Evolutionary conservation across 257 asterid genomes (phyloP), one percentile per base, ranked within the genome.

Genomic region (Coffea canephora): DNA sequence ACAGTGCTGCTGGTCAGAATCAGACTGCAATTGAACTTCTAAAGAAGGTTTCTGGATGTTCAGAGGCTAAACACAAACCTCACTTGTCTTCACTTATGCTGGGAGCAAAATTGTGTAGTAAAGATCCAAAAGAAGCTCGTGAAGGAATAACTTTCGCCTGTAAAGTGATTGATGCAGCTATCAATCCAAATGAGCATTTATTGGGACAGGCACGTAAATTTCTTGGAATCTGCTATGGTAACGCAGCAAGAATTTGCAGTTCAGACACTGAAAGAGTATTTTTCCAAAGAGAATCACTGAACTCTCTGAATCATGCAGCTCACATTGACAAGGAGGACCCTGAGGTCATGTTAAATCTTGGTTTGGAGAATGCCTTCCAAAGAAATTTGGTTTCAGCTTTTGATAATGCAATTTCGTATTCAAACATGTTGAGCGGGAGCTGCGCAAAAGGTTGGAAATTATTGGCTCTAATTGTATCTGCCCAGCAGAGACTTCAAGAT

Each of bases 201-300:
- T 69, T 87, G 27, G 83, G 87, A 54, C 94, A 84, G 79, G 94
- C 93, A 52, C 91, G 80, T 69, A 90, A 90, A 83, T 93, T 88
- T 83, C 93, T 94, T 16, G 98, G 98, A 11, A 25, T 93, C 66
- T 93, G 95, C 89, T 93, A 89, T 50, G 96, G 96, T 39, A 93
- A 91, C 76, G 96, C 93, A 49, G 90, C 97, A 36, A 88, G 88
- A 74, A 54, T 79, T 50, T 91, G 96, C 3, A 48, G 81, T 50
- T 91, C 96, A 8, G 97, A 94, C 87, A 70, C 77, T 9, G 92
- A 88, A 78, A 88, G 98, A 80, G 84, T 68, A 67, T 73, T 77
- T 77, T 82, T 87, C 23, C 91, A 90, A 49, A 86, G 78, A 78
- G 93, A 93, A 23, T 87, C 97, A 0, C 74, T 93, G 8, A 73